A percentile compares a stretch with the other conserved stretches of the same genome.
Conservation (phyloP, 345 rosid species). For the Camelina sativa region DNA sequence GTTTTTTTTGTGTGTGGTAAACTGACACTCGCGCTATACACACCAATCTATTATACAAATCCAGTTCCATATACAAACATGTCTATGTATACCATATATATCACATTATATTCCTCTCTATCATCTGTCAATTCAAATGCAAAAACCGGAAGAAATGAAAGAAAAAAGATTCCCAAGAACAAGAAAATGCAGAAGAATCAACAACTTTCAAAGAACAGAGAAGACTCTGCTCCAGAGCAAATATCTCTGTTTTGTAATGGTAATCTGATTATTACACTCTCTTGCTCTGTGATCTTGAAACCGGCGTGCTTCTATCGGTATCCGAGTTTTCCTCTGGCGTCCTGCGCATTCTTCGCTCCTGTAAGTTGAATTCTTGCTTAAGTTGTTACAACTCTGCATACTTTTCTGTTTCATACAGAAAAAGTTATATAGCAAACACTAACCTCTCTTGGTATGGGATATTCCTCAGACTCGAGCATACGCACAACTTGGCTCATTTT, state of each 20-base stretch:
- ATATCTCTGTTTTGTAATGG: slow-evolving; percentile 25
- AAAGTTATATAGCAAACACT: neutral
- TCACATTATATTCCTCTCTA: neutral
- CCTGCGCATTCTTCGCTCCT: slow-evolving; percentile 88
- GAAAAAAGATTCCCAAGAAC: slow-evolving; percentile 10
- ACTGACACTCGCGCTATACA: neutral
- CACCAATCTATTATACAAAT: slow-evolving; percentile 28
- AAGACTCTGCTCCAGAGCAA: slow-evolving; percentile 3
- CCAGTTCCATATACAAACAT: slow-evolving; percentile 33
- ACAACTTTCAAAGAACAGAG: slow-evolving; percentile 28
- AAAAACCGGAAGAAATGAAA: slow-evolving; percentile 14
- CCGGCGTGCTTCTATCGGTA: slow-evolving; percentile 69
- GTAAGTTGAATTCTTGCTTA: slow-evolving; percentile 36
- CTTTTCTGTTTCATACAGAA: neutral
- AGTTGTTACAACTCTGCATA: slow-evolving; percentile 4
- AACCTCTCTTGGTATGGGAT: slow-evolving; percentile 96
- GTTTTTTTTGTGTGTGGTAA: neutral
- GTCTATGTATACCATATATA: neutral
- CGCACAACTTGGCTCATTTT: slow-evolving; percentile 97
- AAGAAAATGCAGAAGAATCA: slow-evolving; percentile 52
- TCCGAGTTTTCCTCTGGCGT: slow-evolving; percentile 78
- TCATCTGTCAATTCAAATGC: slow-evolving; percentile 6
- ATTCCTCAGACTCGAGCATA: slow-evolving; percentile 95
- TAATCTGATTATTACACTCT: slow-evolving; percentile 14
- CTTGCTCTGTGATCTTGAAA: slow-evolving; percentile 68